phyloP scores from a whole-genome alignment of 305 asterid genomes.

The Rubia peregrina region DNA sequence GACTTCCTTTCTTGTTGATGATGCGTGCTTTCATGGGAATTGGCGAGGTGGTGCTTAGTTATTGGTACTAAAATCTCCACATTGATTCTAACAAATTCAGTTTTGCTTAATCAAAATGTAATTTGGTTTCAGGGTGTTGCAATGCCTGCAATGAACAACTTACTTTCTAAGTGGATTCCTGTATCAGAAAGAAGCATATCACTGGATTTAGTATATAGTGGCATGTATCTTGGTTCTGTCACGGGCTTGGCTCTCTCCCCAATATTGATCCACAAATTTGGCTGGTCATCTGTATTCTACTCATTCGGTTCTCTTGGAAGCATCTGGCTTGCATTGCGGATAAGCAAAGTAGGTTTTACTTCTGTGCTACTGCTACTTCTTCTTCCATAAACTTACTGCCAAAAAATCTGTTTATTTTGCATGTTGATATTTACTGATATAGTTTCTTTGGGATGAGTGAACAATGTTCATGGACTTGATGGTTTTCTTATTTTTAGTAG shows the following conservation, averaged over 20 bases:
- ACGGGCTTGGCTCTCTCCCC: slow-evolving; percentile 88
- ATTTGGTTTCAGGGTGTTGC: slow-evolving; percentile 81
- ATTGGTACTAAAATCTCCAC: neutral
- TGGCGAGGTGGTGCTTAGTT: slow-evolving; percentile 69
- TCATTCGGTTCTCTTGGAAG: slow-evolving; percentile 91
- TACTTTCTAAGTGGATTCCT: slow-evolving; percentile 91
- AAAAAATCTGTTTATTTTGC: too few species aligned
- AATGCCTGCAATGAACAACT: slow-evolving; percentile 98
- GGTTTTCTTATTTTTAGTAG: too few species aligned
- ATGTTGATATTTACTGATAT: too few species aligned
- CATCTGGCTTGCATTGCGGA: slow-evolving; percentile 90
- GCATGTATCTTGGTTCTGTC: slow-evolving; percentile 99
- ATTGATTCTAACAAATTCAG: neutral
- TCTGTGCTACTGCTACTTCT: slow-evolving; percentile 13
- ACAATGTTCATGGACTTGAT: too few species aligned
- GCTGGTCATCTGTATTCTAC: slow-evolving; percentile 95
- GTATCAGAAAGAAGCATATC: slow-evolving; percentile 99
- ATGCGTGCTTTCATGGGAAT: slow-evolving; percentile 98
- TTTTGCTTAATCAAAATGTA: neutral
- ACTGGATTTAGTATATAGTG: slow-evolving; percentile 90
- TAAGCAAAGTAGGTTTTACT: slow-evolving; percentile 65
- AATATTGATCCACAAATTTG: slow-evolving; percentile 61
- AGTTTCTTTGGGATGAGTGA: too few species aligned
- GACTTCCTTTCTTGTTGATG: slow-evolving; percentile 71
- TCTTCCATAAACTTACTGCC: neutral